Conservation (phyloP, 805 yeast genomes). For the Tetrapisispora nanseiensis region DNA sequence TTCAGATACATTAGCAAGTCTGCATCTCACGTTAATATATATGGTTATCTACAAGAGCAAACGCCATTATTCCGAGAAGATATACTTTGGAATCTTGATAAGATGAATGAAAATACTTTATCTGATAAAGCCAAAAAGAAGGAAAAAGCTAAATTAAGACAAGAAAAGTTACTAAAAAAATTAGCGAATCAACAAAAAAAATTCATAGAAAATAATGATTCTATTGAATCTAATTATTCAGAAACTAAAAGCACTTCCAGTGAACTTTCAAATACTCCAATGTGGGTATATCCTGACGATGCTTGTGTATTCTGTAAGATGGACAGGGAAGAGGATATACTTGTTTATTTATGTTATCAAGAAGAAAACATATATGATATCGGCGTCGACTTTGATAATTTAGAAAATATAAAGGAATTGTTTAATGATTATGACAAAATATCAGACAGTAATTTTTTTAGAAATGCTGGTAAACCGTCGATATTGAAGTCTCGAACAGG, state of each 20-base stretch:
- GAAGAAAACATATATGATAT: slow-evolving; percentile 23
- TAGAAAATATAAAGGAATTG: slow-evolving; percentile 12
- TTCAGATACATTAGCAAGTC: slow-evolving; percentile 28
- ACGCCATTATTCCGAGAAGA: slow-evolving; percentile 29
- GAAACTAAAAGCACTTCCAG: slow-evolving; percentile 5
- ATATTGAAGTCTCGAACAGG: background rate
- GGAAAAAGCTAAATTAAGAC: slow-evolving; percentile 58
- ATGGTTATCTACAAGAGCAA: slow-evolving; percentile 28
- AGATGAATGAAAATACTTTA: slow-evolving; percentile 17
- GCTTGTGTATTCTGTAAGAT: slow-evolving; percentile 28
- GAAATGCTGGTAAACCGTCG: slow-evolving; percentile 20
- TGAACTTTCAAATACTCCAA: background rate
- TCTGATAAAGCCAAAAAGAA: slow-evolving; percentile 52
- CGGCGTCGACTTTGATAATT: slow-evolving; percentile 9
- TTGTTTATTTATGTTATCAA: slow-evolving; percentile 25
- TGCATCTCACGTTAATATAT: slow-evolving; percentile 28
- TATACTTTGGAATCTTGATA: slow-evolving; percentile 20
- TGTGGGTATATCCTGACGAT: slow-evolving; percentile 19
- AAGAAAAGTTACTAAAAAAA: slow-evolving; percentile 62
- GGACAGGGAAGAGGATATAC: slow-evolving; percentile 20
- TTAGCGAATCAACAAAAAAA: slow-evolving; percentile 69
- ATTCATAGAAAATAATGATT: slow-evolving; percentile 49
- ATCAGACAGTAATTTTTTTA: background rate
- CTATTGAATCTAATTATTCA: slow-evolving; percentile 9
- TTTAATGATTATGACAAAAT: background rate